Base-by-base conservation (phyloP, 768 basidiomycete species). In the Macrolepiota albuminosa region DNA sequence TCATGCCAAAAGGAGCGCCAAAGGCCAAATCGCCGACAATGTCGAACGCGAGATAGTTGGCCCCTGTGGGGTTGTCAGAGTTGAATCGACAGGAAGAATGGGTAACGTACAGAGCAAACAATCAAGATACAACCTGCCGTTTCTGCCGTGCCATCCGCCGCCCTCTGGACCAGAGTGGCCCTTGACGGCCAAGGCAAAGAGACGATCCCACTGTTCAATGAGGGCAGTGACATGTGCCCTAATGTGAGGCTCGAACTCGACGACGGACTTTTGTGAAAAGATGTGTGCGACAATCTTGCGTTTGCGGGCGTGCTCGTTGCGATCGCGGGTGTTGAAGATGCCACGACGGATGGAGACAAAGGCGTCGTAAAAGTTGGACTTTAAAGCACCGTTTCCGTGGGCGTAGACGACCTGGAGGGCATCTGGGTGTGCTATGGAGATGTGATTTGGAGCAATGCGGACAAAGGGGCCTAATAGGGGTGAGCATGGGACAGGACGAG, bases 1-100 rank as follows among this genome's bases (percentile, higher is more conserved):
- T 77, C 93, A 96, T 96, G 18, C 92, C 92, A 66, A 96, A 96
- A 0, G 93, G 89, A 2, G 84, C 83, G 1, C 93, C 93, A 65
- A 95, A 95, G 0, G 91, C 89, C 14, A 94, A 81, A 70, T 94
- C 91, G 71, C 89, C 91, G 47, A 94, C 89, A 65, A 93, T 91
- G 71, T 83, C 82, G 63, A 84, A 84, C 5, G 79, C 79, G 18
- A 84, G 78, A 63, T 82, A 84, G 64, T 83, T 82, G 24, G 71
- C 72, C 81, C 82, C 81, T 82, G 6, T 29, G 47, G 54, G 13
- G 21, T 61, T 60, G 8, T 34, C 4, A 34, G 9, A 29, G 29
- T 29, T 4, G n/a, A 53, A 26, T 4, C 11, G 29, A 21, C 18
- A 9, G 5, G 26, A 9, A 29, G 31, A 24, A n/a, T 11, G 10